phyloP scores from a whole-genome alignment of 805 yeast species.

The Kuraishia capsulata region DNA sequence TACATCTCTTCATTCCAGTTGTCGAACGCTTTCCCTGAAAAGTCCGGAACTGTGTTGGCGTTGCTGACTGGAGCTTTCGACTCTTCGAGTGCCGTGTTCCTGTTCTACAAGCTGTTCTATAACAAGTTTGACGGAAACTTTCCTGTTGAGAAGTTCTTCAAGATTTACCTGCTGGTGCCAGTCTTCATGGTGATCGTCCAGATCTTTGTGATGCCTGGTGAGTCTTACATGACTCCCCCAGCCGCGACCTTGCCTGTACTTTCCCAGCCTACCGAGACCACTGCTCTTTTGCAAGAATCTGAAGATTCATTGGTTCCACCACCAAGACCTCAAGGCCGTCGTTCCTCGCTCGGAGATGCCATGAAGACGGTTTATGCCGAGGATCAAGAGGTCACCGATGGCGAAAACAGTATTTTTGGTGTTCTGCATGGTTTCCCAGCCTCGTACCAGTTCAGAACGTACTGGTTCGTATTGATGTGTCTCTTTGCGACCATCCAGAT shows the following conservation, averaged over 20 bases:
- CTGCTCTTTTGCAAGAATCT: slow-evolving; percentile 5
- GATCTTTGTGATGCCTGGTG: slow-evolving; percentile 36
- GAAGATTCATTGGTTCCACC: background rate
- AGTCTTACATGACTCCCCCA: slow-evolving; percentile 37
- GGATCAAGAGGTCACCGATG: slow-evolving; percentile 31
- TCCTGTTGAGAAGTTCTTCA: slow-evolving; percentile 33
- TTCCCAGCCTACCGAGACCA: slow-evolving; percentile 5
- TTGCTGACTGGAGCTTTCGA: slow-evolving; percentile 51
- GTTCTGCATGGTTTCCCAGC: slow-evolving; percentile 45
- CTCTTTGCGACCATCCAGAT: slow-evolving; percentile 44
- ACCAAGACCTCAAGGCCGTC: slow-evolving; percentile 16
- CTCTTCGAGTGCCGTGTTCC: slow-evolving; percentile 46
- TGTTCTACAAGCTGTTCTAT: slow-evolving; percentile 35
- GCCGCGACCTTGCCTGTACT: slow-evolving; percentile 6
- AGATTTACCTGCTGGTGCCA: slow-evolving; percentile 39
- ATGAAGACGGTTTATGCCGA: slow-evolving; percentile 42
- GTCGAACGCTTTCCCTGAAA: slow-evolving; percentile 46
- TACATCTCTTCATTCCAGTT: slow-evolving; percentile 48
- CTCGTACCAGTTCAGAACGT: slow-evolving; percentile 36
- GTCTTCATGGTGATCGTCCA: slow-evolving; percentile 37
- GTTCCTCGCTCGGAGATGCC: slow-evolving; percentile 51
- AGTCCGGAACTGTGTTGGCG: slow-evolving; percentile 43
- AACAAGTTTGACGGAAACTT: slow-evolving; percentile 22
- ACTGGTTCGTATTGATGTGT: slow-evolving; percentile 43
- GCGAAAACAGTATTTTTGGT: slow-evolving; percentile 40